These are phyloP conservation scores for Paspalum vaginatum DNA, from an alignment of 176 grass and related monocot genomes.

Conservation along the genomic window DNA sequence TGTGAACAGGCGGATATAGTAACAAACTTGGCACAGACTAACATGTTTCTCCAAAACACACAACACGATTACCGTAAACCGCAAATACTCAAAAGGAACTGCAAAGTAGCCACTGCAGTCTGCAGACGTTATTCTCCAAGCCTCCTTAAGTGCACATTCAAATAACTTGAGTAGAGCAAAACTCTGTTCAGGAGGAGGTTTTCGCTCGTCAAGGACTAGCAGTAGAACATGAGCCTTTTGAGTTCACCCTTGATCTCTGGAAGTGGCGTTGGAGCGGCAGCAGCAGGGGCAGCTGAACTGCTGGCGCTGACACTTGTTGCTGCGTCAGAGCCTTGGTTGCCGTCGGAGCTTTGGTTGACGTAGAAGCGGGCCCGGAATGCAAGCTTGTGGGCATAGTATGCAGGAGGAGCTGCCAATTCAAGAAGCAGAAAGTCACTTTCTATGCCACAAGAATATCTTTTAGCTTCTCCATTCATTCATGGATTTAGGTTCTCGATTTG, in stretches of 20 bases:
- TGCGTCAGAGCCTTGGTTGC: conserved; percentile 20
- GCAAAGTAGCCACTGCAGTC: not conserved
- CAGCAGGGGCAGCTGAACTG: conserved; percentile 9
- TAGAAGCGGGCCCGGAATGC: conserved; percentile 76
- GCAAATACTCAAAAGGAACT: not conserved
- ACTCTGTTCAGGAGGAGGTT: not conserved
- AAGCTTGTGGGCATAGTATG: conserved; percentile 74
- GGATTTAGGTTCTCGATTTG: not conserved
- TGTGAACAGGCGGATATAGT: conserved; percentile 16
- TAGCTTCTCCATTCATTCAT: not conserved
- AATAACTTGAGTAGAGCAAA: not conserved
- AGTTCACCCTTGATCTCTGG: conserved; percentile 59
- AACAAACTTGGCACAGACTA: not conserved
- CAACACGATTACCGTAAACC: not conserved
- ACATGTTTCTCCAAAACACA: not conserved
- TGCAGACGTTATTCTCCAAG: not conserved
- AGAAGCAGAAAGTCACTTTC: not conserved
- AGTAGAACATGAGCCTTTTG: conserved; percentile 76
- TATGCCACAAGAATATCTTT: not conserved
- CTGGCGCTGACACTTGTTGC: not conserved
- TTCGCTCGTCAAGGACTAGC: conserved; percentile 33
- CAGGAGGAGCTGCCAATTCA: conserved; percentile 57
- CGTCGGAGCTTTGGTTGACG: conserved; percentile 36
- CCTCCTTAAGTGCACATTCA: not conserved
- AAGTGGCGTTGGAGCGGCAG: conserved; percentile 20